Conservation (phyloP, 2,329 filamentous ascomycete genomes). For the Clarireedia sp. region DNA sequence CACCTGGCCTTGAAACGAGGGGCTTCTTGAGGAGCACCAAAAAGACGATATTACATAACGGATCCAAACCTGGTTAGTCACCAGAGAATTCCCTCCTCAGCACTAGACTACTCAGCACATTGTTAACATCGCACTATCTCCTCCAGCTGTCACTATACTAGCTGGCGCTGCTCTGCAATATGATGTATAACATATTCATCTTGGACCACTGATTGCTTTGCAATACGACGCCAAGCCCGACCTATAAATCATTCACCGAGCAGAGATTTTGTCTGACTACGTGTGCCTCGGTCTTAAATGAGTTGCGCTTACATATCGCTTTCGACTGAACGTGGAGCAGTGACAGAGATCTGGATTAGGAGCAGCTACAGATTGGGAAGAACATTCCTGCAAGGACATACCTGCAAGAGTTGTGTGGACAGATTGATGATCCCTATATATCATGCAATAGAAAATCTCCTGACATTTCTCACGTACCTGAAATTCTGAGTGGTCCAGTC, state of each 20-base stretch:
- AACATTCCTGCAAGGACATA: too few relatives aligned
- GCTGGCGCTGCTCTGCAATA: not conserved
- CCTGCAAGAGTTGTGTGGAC: too few relatives aligned
- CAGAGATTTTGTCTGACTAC: not conserved
- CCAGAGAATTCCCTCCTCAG: not conserved
- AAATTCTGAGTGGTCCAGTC: too few relatives aligned
- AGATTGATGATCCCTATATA: too few relatives aligned
- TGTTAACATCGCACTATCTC: not conserved
- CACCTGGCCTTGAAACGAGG: constrained; percentile 1
- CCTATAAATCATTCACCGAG: constrained; percentile 3
- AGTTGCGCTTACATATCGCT: not conserved
- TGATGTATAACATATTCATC: constrained; percentile 5
- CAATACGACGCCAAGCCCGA: constrained; percentile 1
- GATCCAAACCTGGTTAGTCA: not conserved
- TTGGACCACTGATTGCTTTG: constrained; percentile 1
- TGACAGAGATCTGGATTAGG: not conserved
- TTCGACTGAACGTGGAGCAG: not conserved
- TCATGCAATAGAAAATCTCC: too few relatives aligned
- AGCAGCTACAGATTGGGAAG: too few relatives aligned
- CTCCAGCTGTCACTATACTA: not conserved
- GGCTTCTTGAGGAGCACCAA: not conserved
- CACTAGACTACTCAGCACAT: not conserved
- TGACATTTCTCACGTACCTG: too few relatives aligned
- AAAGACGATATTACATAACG: not conserved
- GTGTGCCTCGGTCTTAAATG: not conserved